Conservation (phyloP, 2,329 filamentous ascomycete genomes). For the Aspergillus chevalieri region DNA sequence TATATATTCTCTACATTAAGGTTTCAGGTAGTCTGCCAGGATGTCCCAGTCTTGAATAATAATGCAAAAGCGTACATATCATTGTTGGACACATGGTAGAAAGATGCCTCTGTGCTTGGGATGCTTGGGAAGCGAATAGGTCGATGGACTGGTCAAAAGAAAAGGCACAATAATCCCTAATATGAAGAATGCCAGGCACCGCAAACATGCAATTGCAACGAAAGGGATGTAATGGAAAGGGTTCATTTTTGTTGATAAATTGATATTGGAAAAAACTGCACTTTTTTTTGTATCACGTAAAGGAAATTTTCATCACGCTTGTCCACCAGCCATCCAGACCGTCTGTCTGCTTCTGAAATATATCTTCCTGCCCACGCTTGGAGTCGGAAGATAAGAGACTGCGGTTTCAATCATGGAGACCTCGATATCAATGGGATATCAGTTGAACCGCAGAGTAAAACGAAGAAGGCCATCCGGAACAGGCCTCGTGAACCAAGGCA, state of each 20-base stretch:
- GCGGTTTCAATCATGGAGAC: slow-evolving; percentile 8
- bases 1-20: too few relatives aligned
- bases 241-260: not conserved
- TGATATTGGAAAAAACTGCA: not conserved
- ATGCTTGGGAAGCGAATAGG: too few relatives aligned
- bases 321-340: slow-evolving; percentile 21
- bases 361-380: slow-evolving; percentile 8
- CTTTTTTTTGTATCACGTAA: slow-evolving; percentile 14
- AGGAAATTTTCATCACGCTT: slow-evolving; percentile 13
- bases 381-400: slow-evolving; percentile 4
- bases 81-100: too few relatives aligned
- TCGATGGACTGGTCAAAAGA: too few relatives aligned
- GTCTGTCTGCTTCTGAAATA: slow-evolving; percentile 14
- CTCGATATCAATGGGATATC: slow-evolving; percentile 12
- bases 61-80: too few relatives aligned
- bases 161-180: too few relatives aligned
- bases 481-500: slow-evolving; percentile 12
- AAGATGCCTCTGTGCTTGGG: too few relatives aligned
- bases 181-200: too few relatives aligned
- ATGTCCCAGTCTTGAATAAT: too few relatives aligned
- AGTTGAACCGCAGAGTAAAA: slow-evolving; percentile 11
- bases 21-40: too few relatives aligned
- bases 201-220: not conserved
- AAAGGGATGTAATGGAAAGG: not conserved
- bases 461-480: slow-evolving; percentile 14